Conservation (phyloP, 192 early-diverging fungal species). For the Umbelopsis isabellina region DNA sequence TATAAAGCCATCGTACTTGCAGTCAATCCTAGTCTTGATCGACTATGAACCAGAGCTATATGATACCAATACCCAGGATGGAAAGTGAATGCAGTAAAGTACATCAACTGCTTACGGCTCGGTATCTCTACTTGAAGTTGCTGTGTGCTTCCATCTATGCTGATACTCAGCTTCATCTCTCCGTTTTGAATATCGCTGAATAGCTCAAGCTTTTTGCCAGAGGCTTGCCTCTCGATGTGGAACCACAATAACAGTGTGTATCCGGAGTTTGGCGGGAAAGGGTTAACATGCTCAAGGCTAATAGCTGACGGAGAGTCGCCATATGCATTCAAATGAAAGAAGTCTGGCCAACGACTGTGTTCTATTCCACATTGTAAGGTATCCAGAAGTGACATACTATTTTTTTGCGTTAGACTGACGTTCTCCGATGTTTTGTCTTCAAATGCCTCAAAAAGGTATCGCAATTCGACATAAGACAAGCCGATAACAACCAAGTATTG, state of each 20-base stretch:
- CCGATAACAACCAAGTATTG: constrained; percentile 62
- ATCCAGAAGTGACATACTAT: constrained; percentile 44
- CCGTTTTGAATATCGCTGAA: constrained; percentile 56
- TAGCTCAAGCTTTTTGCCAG: constrained; percentile 42
- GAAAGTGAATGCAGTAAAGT: constrained; percentile 59
- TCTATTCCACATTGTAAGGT: constrained; percentile 55
- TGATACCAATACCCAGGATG: constrained; percentile 68
- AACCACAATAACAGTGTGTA: constrained; percentile 68
- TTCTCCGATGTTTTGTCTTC: constrained; percentile 40
- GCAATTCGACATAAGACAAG: constrained; percentile 53
- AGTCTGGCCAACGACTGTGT: constrained; percentile 61
- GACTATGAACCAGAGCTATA: constrained; percentile 64
- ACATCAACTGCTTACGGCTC: constrained; percentile 43
- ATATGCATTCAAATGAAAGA: constrained; percentile 62
- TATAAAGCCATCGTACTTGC: constrained; percentile 58
- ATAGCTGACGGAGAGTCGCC: constrained; percentile 39
- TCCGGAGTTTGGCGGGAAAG: constrained; percentile 60
- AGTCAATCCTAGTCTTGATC: constrained; percentile 49
- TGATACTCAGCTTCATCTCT: constrained; percentile 45
- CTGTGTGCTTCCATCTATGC: constrained; percentile 49
- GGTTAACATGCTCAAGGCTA: constrained; percentile 45
- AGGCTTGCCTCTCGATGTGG: constrained; percentile 61
- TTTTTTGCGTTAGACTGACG: constrained; percentile 34
- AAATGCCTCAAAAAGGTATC: constrained; percentile 60
- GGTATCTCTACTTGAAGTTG: constrained; percentile 47